Evolutionary conservation across 805 yeast genomes (phyloP).

Genomic region (Candida michaelii): DNA sequence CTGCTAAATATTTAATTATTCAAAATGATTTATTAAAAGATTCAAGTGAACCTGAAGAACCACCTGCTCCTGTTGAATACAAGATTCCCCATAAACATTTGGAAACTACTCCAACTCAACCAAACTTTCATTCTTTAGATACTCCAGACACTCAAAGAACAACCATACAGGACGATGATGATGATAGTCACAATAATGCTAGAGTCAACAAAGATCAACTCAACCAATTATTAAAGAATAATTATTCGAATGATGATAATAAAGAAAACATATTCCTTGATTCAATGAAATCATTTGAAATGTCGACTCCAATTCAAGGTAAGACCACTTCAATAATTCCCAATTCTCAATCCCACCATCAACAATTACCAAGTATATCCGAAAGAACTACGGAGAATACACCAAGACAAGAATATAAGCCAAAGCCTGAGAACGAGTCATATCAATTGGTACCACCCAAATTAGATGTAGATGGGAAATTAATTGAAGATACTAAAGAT

Average conservation of each 20-base stretch:
- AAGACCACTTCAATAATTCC: slow-evolving; percentile 13
- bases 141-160: slow-evolving; percentile 50
- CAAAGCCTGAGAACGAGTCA: neutral
- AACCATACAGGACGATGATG: slow-evolving; percentile 39
- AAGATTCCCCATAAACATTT: slow-evolving; percentile 5
- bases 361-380: slow-evolving; percentile 32
- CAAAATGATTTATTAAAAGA: slow-evolving; percentile 33
- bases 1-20: slow-evolving; percentile 42
- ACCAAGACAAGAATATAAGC: slow-evolving; percentile 14
- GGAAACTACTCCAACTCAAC: slow-evolving; percentile 23
- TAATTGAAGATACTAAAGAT: slow-evolving; percentile 20
- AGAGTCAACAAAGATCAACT: slow-evolving; percentile 37
- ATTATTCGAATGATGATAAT: slow-evolving; percentile 31
- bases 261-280: slow-evolving; percentile 50
- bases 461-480: slow-evolving; percentile 30
- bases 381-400: slow-evolving; percentile 33
- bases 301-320: slow-evolving; percentile 33
- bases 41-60: slow-evolving; percentile 5
- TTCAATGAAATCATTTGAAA: slow-evolving; percentile 22
- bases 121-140: slow-evolving; percentile 22
- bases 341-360: slow-evolving; percentile 14
- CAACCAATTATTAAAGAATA: slow-evolving; percentile 20
- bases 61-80: slow-evolving; percentile 5
- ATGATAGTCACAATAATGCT: slow-evolving; percentile 24
- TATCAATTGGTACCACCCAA: slow-evolving; percentile 35